Evolutionary conservation across 2,329 filamentous ascomycete species (phyloP).

Genomic region (Dendrostoma leiphaemia): DNA sequence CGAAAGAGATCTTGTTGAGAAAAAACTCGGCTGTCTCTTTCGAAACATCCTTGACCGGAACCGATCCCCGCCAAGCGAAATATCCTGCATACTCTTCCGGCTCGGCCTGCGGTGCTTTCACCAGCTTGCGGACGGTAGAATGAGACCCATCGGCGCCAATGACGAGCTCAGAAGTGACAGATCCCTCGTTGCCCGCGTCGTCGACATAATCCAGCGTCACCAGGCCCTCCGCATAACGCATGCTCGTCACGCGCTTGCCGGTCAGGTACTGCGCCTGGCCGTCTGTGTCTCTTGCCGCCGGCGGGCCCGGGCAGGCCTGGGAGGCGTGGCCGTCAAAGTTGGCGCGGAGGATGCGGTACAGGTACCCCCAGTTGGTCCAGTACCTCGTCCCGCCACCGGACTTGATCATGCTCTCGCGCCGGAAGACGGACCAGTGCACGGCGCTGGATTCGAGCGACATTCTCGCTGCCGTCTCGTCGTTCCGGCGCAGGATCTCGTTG

Average conservation of each 20-base stretch:
- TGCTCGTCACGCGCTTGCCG: slow-evolving; percentile 22
- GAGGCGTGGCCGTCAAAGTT: slow-evolving; percentile 36
- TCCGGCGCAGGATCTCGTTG: slow-evolving; percentile 31
- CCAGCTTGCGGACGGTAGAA: slow-evolving; percentile 27
- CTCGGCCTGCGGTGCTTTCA: slow-evolving; percentile 19
- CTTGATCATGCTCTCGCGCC: slow-evolving; percentile 9
- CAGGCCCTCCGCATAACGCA: slow-evolving; percentile 14
- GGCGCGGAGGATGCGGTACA: slow-evolving; percentile 37
- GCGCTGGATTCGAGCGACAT: slow-evolving; percentile 11
- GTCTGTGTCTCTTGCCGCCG: slow-evolving; percentile 18
- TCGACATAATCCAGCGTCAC: slow-evolving; percentile 24
- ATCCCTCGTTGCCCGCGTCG: slow-evolving; percentile 22
- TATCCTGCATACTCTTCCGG: slow-evolving; percentile 27
- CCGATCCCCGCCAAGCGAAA: slow-evolving; percentile 27
- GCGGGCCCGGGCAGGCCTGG: slow-evolving; percentile 22
- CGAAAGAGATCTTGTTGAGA: slow-evolving; percentile 9
- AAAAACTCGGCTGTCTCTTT: slow-evolving; percentile 22
- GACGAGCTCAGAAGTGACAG: slow-evolving; percentile 34
- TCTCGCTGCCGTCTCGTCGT: slow-evolving; percentile 29
- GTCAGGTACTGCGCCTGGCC: slow-evolving; percentile 23
- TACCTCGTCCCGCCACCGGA: slow-evolving; percentile 24
- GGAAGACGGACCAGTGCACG: slow-evolving; percentile 19
- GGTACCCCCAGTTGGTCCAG: slow-evolving; percentile 40
- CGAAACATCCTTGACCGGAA: slow-evolving; percentile 23
- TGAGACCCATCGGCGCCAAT: slow-evolving; percentile 31